Evolutionary conservation across 768 basidiomycete species (phyloP), one percentile per base, ranked within the genome.

Genomic region (Coprinellus micaceus): DNA sequence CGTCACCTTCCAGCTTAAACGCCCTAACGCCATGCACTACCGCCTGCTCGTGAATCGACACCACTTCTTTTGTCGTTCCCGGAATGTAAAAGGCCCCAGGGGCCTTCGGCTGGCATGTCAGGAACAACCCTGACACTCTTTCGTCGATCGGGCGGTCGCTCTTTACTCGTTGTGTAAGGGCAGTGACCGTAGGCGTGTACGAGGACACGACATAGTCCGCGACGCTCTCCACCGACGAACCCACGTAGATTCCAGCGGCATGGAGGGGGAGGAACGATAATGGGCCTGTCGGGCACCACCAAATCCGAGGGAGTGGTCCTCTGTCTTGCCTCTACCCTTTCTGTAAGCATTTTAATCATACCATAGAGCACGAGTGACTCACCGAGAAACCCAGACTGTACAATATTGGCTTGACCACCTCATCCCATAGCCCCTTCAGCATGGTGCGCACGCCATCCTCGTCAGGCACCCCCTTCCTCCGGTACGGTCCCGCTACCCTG

Each of bases 1-100:
- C 45, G 5, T 25, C 26, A 1, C 51, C 64, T 43, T 61, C 41
- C 3, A 66, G 51, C 47, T 45, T 30, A 65, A 70, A 6, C 64
- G 61, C 6, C 63, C 62, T 40, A 67, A 55, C n/a, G 22, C 17
- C 17, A 11, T 19, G 13, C 4, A 22, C n/a, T 2, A 39, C 25
- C 45, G 36, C 13, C 12, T 45, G 13, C 3, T 30, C 25, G 12
- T 54, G 13, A 26, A 61, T 45, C 4, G 17, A 37, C 11, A 22
- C 21, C 2, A 47, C 36, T 44, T 63, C 62, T 12, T 45, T 30
- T 33, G n/a, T 36, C 6, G 62, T 55, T 12, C 29, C 44, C 12
- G 60, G 60, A 11, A 63, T 61, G 5, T 40, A 52, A 3, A 48
- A 12, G 7, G 44, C 40, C 10, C 40, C 26, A 2, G 47, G 37